Evolutionary conservation across 345 rosid species (phyloP).

Genomic region (Citrus medica): DNA sequence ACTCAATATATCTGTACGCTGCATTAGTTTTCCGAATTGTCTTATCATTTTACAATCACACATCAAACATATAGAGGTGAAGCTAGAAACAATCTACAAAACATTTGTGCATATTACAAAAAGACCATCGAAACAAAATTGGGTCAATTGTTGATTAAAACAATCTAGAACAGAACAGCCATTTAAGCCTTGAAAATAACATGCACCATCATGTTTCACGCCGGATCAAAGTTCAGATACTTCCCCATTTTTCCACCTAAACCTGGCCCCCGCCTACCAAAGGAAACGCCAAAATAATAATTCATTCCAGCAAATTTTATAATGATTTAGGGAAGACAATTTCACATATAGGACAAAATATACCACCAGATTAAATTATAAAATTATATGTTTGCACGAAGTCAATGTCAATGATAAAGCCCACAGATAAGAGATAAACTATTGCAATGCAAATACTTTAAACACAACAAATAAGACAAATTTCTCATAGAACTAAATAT

Average conservation of each 20-base stretch:
- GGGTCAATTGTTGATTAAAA: neutral
- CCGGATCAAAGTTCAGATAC: neutral
- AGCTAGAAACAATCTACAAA: neutral
- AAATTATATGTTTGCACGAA: neutral
- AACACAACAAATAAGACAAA: neutral
- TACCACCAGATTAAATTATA: neutral
- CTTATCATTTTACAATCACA: neutral
- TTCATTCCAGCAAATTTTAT: neutral
- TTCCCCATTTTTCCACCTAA: neutral
- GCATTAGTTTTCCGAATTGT: neutral
- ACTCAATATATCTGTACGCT: neutral
- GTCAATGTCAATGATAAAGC: constrained; percentile 9
- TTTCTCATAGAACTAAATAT: neutral
- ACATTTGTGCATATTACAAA: neutral
- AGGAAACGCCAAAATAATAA: neutral
- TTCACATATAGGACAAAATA: constrained; percentile 16
- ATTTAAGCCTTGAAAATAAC: neutral
- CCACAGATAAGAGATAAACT: neutral
- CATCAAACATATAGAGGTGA: neutral
- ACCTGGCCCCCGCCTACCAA: neutral
- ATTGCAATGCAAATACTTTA: neutral
- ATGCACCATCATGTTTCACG: neutral
- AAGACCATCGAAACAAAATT: neutral
- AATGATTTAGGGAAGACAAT: neutral
- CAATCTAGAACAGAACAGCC: neutral